Base-by-base conservation (phyloP, 176 grass and related monocot genomes). In the Alloteropsis semialata region DNA sequence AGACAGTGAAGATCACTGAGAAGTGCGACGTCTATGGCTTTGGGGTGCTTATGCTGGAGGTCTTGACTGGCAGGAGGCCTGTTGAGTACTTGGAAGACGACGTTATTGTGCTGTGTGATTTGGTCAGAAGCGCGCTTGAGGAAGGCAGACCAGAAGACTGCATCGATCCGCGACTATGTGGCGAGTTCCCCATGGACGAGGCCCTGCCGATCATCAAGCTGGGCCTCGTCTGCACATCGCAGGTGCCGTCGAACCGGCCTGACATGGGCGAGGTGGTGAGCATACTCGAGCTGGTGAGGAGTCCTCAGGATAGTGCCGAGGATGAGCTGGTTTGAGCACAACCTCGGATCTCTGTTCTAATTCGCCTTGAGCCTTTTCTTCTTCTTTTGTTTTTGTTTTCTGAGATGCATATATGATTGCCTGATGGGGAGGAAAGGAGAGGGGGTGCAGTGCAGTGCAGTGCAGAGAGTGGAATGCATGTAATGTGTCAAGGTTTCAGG, bases 41-140 rank as follows among this genome's bases (percentile, higher is more conserved):
- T 36, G 96, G 96, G 16, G 76, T 95, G 41, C 82, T 98, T 36
- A 29, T 86, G 12, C 75, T 98, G 55, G 96, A 98, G 89, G 74
- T 91, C 48, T 58, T 95, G 69, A 93, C 92, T 0, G 92, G 96
- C 42, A 90, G 87, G 87, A 84, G 78, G 45, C 96, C 96, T 0
- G 91, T 95, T 1, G 92, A 98, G 82, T 98, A 98, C 87, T 86
- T 98, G 89, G 96, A 98, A 84, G 96, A 98, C 41, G 96, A 98
- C 33, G 96, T 98, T 0, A 87, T 98, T 21, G 96, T 98, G 82
- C 86, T 98, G 0, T 90, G 90, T 55, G 96, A 98, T 56, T 10
- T 88, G 70, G 96, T 98, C 44, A 79, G 92, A 75, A 86, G 80
- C 22, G 91, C 89, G 5, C 88, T 95, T 71, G 96, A 98, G 75